phyloP scores from a whole-genome alignment of 805 yeast genomes.

The Yamadazyma sp. region DNA sequence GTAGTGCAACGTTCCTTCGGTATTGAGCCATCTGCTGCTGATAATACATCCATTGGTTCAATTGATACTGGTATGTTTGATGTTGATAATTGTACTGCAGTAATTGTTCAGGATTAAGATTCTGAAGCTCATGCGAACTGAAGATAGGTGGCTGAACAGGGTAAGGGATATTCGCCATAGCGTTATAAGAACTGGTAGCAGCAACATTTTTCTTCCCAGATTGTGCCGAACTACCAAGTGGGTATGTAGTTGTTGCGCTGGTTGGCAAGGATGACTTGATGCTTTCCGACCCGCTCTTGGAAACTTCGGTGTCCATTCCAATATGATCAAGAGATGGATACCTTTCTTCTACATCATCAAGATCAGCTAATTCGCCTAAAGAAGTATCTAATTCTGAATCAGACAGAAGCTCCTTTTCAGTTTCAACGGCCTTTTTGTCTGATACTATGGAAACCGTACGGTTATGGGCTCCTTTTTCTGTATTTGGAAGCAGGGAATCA shows the following conservation, averaged over 20 bases:
- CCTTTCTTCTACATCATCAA: constrained; percentile 49
- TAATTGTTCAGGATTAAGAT: constrained; percentile 22
- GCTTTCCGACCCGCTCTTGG: constrained; percentile 4
- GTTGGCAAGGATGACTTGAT: constrained; percentile 6
- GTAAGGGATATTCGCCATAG: constrained; percentile 3
- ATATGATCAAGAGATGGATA: constrained; percentile 50
- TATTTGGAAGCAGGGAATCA: too few species aligned
- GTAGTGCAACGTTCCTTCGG: not conserved
- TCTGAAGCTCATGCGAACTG: constrained; percentile 15
- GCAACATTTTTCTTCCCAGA: not conserved
- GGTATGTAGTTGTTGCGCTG: not conserved
- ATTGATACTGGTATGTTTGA: constrained; percentile 21
- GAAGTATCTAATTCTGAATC: constrained; percentile 19
- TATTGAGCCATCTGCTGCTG: constrained; percentile 10
- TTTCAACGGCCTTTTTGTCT: not conserved
- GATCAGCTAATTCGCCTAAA: constrained; percentile 37
- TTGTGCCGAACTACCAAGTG: not conserved
- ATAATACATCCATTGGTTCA: constrained; percentile 18
- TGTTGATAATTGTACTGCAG: constrained; percentile 23
- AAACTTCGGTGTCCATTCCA: constrained; percentile 8
- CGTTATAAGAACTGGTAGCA: not conserved
- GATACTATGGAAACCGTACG: too few species aligned
- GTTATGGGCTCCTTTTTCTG: too few species aligned
- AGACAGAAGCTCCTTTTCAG: not conserved
- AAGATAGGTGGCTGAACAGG: constrained; percentile 19